Conservation (phyloP, 495 filamentous ascomycete genomes). For the Filosporella fistucella region DNA sequence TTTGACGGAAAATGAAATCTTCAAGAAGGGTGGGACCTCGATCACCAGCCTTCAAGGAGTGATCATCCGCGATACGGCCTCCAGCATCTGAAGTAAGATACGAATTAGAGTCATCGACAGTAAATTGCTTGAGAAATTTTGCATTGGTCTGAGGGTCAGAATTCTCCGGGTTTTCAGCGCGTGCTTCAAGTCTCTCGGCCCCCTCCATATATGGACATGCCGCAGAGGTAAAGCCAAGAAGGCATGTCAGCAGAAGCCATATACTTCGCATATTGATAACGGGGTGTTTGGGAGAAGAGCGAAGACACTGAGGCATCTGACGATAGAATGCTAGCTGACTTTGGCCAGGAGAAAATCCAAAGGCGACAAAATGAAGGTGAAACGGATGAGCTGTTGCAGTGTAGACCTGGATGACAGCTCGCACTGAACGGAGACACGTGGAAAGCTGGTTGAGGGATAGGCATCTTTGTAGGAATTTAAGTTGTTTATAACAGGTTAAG, state of each 20-base stretch:
- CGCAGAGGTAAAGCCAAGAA: background rate
- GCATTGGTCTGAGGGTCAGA: background rate
- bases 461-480: too few species aligned
- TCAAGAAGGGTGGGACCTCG: slow-evolving; percentile 76
- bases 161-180: background rate
- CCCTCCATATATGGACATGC: background rate
- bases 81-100: slow-evolving; percentile 71
- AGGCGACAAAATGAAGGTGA: background rate
- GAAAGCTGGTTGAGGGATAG: too few species aligned
- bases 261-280: background rate
- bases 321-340: background rate
- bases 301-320: background rate
- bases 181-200: background rate
- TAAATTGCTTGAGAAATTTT: background rate
- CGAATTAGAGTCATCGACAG: slow-evolving; percentile 51
- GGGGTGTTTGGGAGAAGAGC: background rate
- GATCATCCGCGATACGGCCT: slow-evolving; percentile 67
- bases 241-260: background rate
- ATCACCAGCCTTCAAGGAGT: slow-evolving; percentile 66
- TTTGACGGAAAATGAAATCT: slow-evolving; percentile 75
- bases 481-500: too few species aligned
- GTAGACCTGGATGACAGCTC: background rate
- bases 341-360: background rate
- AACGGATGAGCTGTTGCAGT: background rate
- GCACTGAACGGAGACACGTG: too few species aligned